Evolutionary conservation across 1,139 yeast species (phyloP), one percentile per base, ranked within the genome.

Genomic region (Debaryomyces psychrophilus): DNA sequence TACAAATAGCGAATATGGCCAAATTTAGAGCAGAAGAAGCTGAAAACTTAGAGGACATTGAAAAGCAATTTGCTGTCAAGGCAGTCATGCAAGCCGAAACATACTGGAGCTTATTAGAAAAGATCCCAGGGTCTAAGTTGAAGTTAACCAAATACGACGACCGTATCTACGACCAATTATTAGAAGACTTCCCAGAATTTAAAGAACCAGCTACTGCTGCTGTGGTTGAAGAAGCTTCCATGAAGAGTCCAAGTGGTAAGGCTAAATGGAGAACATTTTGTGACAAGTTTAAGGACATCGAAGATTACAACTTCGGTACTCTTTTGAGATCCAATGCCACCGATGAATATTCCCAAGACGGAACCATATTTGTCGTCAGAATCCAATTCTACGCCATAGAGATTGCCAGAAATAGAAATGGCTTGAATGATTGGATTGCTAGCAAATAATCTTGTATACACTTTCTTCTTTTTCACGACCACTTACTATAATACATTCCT

Each of bases 21-120:
- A 56, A 56, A 56, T 73, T 77, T 55, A 71, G 75, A 54, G 82
- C 85, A 12, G 84, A 81, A 55, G 70, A 67, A 48, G 83, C 85
- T 15, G 85, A 81, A 45, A 81, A 81, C 69, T 68, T 78, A 52
- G 85, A 79, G 62, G 85, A 77, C 54, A 89, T 93, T 61, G 98
- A 92, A 69, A 88, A 83, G 79, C 97, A 92, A 72, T 93, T 93
- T 62, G 98, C 99, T 43, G 99, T 95, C 53, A 90, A 89, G 71
- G 99, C 98, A 7, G 99, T 95, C 22, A 84, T 82, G 68, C 98
- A 95, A 67, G 95, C 96, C 50, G 95, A 89, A 65, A 85, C 97
- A 2, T 95, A 93, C 78, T 93, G 97, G 97, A 77, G 78, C 44
- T 71, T 95, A 50, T 69, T 95, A 46, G 79, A 79, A 51, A 82